A percentile compares a stretch with the other conserved stretches of the same genome.
Evolutionary conservation across 176 grass and related monocot species (phyloP).

Genomic region (Eragrostis curvula): DNA sequence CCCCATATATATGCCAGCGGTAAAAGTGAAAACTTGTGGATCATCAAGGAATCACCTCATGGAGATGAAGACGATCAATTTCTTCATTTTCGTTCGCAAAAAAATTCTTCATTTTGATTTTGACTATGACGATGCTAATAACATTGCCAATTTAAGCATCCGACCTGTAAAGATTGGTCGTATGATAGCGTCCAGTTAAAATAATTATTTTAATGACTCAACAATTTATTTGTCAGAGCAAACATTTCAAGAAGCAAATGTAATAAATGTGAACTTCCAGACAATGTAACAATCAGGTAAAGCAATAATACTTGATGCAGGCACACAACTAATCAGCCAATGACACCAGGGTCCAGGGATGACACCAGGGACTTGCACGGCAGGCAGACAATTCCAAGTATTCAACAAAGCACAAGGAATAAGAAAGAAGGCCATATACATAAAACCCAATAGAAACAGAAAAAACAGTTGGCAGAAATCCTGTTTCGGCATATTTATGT

Average conservation of each 20-base stretch:
- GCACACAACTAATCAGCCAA: not conserved
- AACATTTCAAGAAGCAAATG: not conserved
- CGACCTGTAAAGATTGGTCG: too few species aligned
- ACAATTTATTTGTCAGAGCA: not conserved
- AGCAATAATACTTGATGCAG: not conserved
- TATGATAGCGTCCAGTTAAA: not conserved
- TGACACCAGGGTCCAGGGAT: too few species aligned
- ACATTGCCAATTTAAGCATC: too few species aligned
- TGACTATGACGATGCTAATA: too few species aligned
- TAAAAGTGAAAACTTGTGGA: too few species aligned
- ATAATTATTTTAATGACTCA: not conserved
- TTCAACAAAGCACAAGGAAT: not conserved
- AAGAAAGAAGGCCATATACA: not conserved
- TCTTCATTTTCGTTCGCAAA: too few species aligned
- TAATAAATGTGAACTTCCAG: not conserved
- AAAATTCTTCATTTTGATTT: too few species aligned
- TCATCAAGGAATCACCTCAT: too few species aligned
- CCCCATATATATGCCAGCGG: too few species aligned
- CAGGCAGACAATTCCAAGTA: too few species aligned
- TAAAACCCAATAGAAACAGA: not conserved
- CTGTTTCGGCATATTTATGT: not conserved
- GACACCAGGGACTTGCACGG: not conserved
- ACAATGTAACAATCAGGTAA: not conserved
- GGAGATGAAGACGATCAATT: too few species aligned
- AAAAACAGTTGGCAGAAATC: not conserved